Evolutionary conservation across 768 basidiomycete genomes (phyloP).

Genomic region (Russula lepida): DNA sequence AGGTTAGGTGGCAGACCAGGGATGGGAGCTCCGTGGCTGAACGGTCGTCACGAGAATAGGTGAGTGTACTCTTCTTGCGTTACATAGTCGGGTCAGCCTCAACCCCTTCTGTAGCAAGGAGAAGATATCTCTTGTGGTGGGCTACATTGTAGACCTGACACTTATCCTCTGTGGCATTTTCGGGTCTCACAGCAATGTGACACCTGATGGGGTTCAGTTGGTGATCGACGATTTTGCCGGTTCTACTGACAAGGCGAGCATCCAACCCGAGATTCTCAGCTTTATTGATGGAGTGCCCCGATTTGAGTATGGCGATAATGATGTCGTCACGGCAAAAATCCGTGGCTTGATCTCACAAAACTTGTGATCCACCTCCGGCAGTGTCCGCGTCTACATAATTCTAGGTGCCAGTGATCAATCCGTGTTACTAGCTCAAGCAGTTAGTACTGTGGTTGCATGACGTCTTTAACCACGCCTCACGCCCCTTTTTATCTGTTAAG

Average conservation of each 20-base stretch:
- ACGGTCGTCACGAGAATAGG: not conserved
- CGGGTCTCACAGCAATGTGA: not conserved
- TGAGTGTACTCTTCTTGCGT: not conserved
- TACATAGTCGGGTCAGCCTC: not conserved
- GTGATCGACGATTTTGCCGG: not conserved
- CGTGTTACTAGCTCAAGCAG: not conserved
- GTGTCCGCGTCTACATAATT: not conserved
- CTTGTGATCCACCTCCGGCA: not conserved
- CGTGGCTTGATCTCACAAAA: not conserved
- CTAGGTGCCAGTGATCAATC: not conserved
- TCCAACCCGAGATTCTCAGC: not conserved
- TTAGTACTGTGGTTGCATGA: not conserved
- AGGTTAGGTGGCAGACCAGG: not conserved
- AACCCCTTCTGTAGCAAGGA: not conserved
- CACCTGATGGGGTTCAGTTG: not conserved
- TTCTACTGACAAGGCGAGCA: not conserved
- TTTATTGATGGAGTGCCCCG: not conserved
- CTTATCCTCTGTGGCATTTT: not conserved
- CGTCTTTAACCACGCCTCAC: not conserved
- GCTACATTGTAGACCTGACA: conserved; percentile 1
- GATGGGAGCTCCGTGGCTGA: not conserved
- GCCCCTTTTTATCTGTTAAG: not conserved
- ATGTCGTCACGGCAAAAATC: not conserved
- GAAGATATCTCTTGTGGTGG: not conserved
- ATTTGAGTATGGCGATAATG: not conserved